Base-by-base conservation (phyloP, 1,284 basidiomycete species). In the Irpex lacteus region DNA sequence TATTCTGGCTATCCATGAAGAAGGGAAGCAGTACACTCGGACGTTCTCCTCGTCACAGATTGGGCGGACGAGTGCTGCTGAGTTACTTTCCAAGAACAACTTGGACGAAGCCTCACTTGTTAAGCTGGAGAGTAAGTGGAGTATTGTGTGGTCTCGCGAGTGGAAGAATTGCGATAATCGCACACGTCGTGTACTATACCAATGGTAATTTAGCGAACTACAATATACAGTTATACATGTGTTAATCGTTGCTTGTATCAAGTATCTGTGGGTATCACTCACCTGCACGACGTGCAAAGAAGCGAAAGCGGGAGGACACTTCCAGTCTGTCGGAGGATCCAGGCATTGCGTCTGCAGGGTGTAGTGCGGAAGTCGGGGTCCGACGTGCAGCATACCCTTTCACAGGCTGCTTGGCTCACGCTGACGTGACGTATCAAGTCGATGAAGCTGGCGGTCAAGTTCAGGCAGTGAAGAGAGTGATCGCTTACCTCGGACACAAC, bases 401-500 rank as follows among this genome's bases (percentile, higher is more conserved):
- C 62, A 67, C 13, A 49, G 62, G 9, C 53, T 67, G n/a, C 32
- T 19, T 21, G 15, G 44, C 18, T 44, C 60, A 36, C 56, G 58
- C 32, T 21, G 62, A 63, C 18, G 49, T 63, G 21, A 60, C 56
- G 4, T 5, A 60, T 60, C 49, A 32, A 15, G 18, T 15, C 15
- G 2, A 44, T 4, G 32, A n/a, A 38, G 40, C n/a, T 18, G 59
- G 26, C 21, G n/a, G 11, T 21, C 49, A 37, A 11, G 37, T 60
- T 6, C 11, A 40, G 5, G 18, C 26, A 9, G 49, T 63, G 2
- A 37, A 15, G 8, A 47, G 62, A 4, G 50, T 53, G n/a, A 26
- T 53, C 18, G 50, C 50, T 11, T 60, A 59, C 58, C 52, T 60
- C 6, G 58, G 60, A 44, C 62, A 63, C 47, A 63, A 63, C 50